Base-by-base conservation (phyloP, 108 stramenopile species). In the Seminavis robusta region DNA sequence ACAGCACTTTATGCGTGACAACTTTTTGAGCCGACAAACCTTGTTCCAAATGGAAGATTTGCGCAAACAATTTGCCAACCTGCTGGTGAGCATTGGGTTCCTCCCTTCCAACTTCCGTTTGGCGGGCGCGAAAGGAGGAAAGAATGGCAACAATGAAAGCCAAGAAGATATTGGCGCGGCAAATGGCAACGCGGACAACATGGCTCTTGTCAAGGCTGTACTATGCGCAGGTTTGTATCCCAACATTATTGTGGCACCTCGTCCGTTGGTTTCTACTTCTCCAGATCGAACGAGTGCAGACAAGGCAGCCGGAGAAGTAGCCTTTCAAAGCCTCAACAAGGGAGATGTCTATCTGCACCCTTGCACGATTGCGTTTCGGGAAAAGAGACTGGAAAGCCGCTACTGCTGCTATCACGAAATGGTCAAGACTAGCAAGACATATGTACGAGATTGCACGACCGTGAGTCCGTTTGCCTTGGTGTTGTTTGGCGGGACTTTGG, bases 211-310 rank as follows among this genome's bases (percentile, higher is more conserved):
- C 20, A 88, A 85, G 61, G 91, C 89, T 3, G 81, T 90, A 25
- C 62, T 94, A 37, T 80, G 80, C 19, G 95, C 93, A 20, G 92
- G 93, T 7, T 70, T 95, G 33, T 94, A 93, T 59, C 95, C 95
- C 11, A 86, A 92, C 55, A 77, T 95, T 39, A 62, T 81, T n/a
- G 77, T 90, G 33, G 81, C 80, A 3, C 91, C 91, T 9, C 47
- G 73, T 31, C 26, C 68, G 0, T 50, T 81, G 3, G 63, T 24
- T 48, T 39, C 31, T 0, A 54, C 49, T 11, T 36, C 30, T 36
- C 54, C 10, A 39, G 60, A 6, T 3, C 16, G 27, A 23, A 47
- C 28, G 37, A 61, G 56, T 20, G 55, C 69, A 21, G 60, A 72
- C 41, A 81, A 83, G 47, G 66, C 50, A 37, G 75, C 66, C 13